Evolutionary conservation across 1,139 yeast species (phyloP), one percentile per base, ranked within the genome.

Genomic region (Protomyces pachydermus): DNA sequence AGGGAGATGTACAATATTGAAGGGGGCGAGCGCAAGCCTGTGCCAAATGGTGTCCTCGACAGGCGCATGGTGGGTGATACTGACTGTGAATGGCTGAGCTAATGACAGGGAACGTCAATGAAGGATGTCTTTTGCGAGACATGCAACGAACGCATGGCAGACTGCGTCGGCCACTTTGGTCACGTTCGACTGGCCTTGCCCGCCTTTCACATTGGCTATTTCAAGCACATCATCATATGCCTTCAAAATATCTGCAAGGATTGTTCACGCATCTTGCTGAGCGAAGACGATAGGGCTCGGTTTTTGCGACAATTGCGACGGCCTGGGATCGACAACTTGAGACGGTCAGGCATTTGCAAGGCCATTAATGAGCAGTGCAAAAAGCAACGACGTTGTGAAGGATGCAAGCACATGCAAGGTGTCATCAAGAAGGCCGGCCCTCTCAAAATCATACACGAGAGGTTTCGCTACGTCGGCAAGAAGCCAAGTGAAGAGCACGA

Each of bases 111-210:
- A 74, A 91, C 91, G 14, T 89, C 97, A 5, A 85, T 95, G 65
- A 91, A 91, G 70, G 78, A 87, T 37, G 79, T 84, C 28, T 96
- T 88, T 72, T 95, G 98, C 79, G 75, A 83, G 16, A 95, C 98
- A 0, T 95, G 99, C 77, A 91, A 85, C 70, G 98, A 98, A 8
- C 86, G 86, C 70, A 78, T 95, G 71, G 97, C 97, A 0, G 84
- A 96, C 1, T 95, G 99, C 74, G 97, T 93, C 76, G 99, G 99
- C 64, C 99, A 95, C 77, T 95, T 95, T 74, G 99, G 99, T 53
- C 96, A 95, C 73, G 84, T 95, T 68, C 84, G 90, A 70, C 80
- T 95, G 63, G 97, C 98, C 0, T 79, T 95, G 60, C 99, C 99
- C 1, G 98, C 91, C 18, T 95, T 93, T 77, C 98, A 95, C 73